Evolutionary conservation across 2,329 filamentous ascomycete species (phyloP).

Genomic region (Coniella vitis): DNA sequence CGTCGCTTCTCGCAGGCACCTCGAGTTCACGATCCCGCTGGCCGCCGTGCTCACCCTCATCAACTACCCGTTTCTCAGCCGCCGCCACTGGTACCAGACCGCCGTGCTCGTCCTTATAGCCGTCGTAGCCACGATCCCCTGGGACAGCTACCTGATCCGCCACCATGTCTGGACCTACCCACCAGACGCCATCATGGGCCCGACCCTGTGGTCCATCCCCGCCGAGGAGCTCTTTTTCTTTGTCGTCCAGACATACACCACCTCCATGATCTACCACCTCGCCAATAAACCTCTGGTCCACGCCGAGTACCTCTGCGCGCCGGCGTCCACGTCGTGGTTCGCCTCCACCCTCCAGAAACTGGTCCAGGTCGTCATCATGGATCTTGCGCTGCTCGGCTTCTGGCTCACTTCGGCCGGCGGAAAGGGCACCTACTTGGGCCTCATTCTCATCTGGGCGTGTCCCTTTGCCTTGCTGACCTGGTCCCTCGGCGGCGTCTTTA

Average conservation of each 20-base stretch:
- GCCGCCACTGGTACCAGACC: slow-evolving; percentile 56
- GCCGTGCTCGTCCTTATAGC: slow-evolving; percentile 55
- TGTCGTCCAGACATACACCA: slow-evolving; percentile 68
- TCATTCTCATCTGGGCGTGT: slow-evolving; percentile 63
- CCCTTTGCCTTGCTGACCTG: slow-evolving; percentile 60
- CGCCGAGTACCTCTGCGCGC: slow-evolving; percentile 29
- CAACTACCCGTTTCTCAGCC: slow-evolving; percentile 54
- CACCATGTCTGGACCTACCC: slow-evolving; percentile 67
- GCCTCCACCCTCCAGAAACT: neutral
- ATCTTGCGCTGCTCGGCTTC: slow-evolving; percentile 37
- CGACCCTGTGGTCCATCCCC: slow-evolving; percentile 57
- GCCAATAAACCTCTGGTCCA: slow-evolving; percentile 57
- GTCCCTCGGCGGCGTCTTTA: slow-evolving; percentile 56
- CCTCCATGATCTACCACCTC: slow-evolving; percentile 60
- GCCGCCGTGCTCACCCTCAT: slow-evolving; percentile 52
- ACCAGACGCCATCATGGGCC: slow-evolving; percentile 54
- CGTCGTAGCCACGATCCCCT: slow-evolving; percentile 62
- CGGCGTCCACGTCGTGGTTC: slow-evolving; percentile 3
- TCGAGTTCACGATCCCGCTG: slow-evolving; percentile 61
- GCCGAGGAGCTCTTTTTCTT: slow-evolving; percentile 73
- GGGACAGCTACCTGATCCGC: slow-evolving; percentile 69
- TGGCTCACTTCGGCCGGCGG: slow-evolving; percentile 37
- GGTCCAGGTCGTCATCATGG: slow-evolving; percentile 41
- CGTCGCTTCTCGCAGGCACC: slow-evolving; percentile 38
- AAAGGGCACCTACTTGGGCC: slow-evolving; percentile 57